Base-by-base conservation (phyloP, 2,329 filamentous ascomycete genomes). In the Talaromyces piceae region DNA sequence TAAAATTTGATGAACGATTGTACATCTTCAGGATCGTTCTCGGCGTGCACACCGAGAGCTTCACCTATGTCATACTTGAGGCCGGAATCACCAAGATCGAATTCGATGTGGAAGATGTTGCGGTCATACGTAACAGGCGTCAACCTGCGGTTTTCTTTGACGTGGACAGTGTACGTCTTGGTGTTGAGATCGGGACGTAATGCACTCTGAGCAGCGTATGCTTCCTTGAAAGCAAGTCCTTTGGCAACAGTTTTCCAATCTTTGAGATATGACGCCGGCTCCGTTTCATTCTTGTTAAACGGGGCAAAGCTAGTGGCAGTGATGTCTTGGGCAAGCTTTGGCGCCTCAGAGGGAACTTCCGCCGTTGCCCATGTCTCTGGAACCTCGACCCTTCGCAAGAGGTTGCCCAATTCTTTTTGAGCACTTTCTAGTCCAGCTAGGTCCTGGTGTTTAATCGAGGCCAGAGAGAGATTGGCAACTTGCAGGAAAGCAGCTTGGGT, bases 41-140 rank as follows among this genome's bases (percentile, higher is more conserved):
- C 88, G 5, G 90, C 88, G 69, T 98, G 93, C 56, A 98, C 91
- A 58, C 93, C 93, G 16, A 98, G 84, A 44, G 93, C 93, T 74
- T 98, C 93, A 52, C 93, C 93, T 63, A 98, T 97, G 67, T 95
- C 88, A 74, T 98, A 98, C 39, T 82, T 95, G 57, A 98, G 82
- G 33, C 91, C 91, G 28, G 91, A 95, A 63, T 85, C 73, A 54
- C 91, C 91, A 22, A 98, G 82, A 65, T 97, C 93, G 63, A 98
- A 98, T 73, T 98, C 93, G 56, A 98, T 97, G 75, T 98, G 93
- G 85, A 98, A 98, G 71, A 98, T 97, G 78, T 98, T 96, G 61
- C 93, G 89, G 70, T 97, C 91, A 67, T 98, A 98, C 27, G 84
- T 86, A 22, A 72, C 63, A 3, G 93, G 93, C 0, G 93, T 98